Percentiles rank a stretch among this genome's conserved stretches.
phyloP scores from a whole-genome alignment of 257 asterid species.

The Linderniella brevidens region DNA sequence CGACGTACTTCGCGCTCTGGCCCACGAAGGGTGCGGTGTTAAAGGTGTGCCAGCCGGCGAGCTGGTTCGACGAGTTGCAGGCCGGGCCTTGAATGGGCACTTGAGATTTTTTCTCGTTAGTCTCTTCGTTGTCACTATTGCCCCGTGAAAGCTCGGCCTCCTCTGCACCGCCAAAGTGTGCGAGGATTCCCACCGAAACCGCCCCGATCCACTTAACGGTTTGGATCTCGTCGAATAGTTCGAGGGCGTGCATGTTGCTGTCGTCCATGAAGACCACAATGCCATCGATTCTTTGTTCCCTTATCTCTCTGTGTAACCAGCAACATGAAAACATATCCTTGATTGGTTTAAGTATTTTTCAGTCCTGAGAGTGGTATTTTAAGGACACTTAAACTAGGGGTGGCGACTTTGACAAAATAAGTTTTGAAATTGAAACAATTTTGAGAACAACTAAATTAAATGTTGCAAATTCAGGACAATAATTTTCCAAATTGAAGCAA shows the following conservation, averaged over 20 bases:
- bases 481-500: too few relatives aligned
- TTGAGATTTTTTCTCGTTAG: conserved; percentile 31
- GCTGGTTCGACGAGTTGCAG: conserved; percentile 68
- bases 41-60: conserved; percentile 84
- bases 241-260: conserved; percentile 91
- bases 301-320: conserved; percentile 37
- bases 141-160: conserved; percentile 22
- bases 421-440: too few relatives aligned
- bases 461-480: too few relatives aligned
- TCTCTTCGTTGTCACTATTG: conserved; percentile 26
- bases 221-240: conserved; percentile 89
- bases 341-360: too few relatives aligned
- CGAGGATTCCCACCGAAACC: conserved; percentile 73
- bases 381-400: too few relatives aligned
- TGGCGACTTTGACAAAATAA: too few relatives aligned
- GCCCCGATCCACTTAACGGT: conserved; percentile 85
- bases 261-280: conserved; percentile 88
- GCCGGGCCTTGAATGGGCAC: conserved; percentile 87
- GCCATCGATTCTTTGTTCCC: conserved; percentile 69
- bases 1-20: conserved; percentile 61
- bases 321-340: conserved; percentile 4
- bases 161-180: conserved; percentile 42
- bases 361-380: too few relatives aligned
- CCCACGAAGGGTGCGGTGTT: conserved; percentile 26
- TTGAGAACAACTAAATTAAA: too few relatives aligned